Conservation (phyloP, 1,139 yeast species). For the Debaryomycetaceae sp. region DNA sequence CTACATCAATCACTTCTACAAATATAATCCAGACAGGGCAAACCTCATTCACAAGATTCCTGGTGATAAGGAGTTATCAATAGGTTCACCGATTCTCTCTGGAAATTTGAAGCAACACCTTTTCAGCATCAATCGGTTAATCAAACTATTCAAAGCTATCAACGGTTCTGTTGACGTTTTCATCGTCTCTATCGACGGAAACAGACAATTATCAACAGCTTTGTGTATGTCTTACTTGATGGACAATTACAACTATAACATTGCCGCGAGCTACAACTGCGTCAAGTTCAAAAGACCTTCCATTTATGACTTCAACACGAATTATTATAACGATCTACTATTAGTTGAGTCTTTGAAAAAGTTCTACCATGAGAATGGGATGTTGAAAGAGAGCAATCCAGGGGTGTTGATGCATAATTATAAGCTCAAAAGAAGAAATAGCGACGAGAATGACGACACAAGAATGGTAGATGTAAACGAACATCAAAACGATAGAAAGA, state of each 20-base stretch:
- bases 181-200: conserved; percentile 32
- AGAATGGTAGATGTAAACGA: conserved; percentile 11
- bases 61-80: conserved; percentile 19
- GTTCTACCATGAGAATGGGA: conserved; percentile 32
- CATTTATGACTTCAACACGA: conserved; percentile 23
- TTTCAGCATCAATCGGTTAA: conserved; percentile 36
- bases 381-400: conserved; percentile 25
- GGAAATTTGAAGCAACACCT: conserved; percentile 39
- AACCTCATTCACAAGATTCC: conserved; percentile 32
- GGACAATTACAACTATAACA: conserved; percentile 40
- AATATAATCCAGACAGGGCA: conserved; percentile 26
- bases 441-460: conserved; percentile 13
- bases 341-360: conserved; percentile 40
- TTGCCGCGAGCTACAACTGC: conserved; percentile 25
- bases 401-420: conserved; percentile 31
- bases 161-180: conserved; percentile 34
- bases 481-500: conserved; percentile 11
- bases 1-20: conserved; percentile 36
- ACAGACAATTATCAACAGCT: conserved; percentile 28
- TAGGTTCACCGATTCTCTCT: conserved; percentile 35
- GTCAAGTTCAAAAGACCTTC: conserved; percentile 15
- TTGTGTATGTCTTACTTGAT: conserved; percentile 37
- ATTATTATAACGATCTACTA: conserved; percentile 41
- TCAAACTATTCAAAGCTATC: conserved; percentile 33
- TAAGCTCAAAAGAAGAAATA: conserved; percentile 29